Conservation (phyloP, 495 filamentous ascomycete species). For the Usnea hakonensis region DNA sequence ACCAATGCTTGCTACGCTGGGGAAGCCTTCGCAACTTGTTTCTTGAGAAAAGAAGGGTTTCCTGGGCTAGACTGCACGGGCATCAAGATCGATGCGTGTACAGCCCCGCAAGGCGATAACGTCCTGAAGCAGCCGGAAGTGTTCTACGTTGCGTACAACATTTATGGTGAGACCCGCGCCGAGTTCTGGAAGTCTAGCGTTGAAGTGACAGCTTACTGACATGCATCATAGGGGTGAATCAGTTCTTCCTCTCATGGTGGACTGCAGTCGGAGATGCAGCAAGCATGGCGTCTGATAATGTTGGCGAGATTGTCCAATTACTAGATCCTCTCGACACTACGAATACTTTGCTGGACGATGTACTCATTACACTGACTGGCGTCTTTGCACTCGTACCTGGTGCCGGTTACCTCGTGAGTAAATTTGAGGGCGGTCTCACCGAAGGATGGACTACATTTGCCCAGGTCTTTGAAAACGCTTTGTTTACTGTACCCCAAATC, state of each 20-base stretch:
- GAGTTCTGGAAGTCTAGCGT: background rate
- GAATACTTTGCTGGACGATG: constrained; percentile 14
- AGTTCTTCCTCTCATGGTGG: constrained; percentile 23
- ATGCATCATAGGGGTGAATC: constrained; percentile 10
- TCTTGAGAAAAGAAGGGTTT: constrained; percentile 17
- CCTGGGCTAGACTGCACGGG: constrained; percentile 19
- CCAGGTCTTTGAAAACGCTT: constrained; percentile 13
- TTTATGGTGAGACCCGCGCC: constrained; percentile 9
- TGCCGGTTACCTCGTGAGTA: background rate
- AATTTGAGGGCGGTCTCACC: background rate
- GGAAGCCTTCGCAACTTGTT: constrained; percentile 18
- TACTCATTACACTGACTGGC: constrained; percentile 18
- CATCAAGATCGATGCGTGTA: constrained; percentile 18
- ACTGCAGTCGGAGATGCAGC: constrained; percentile 16
- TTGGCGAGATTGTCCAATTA: constrained; percentile 17
- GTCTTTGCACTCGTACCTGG: constrained; percentile 17
- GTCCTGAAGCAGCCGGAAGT: constrained; percentile 5
- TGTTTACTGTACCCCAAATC: constrained; percentile 16
- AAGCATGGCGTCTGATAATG: constrained; percentile 12
- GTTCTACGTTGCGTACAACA: constrained; percentile 22
- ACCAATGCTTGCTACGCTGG: constrained; percentile 8
- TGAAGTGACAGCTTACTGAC: background rate
- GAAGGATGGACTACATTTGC: constrained; percentile 6
- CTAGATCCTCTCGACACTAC: constrained; percentile 9
- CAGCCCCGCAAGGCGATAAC: constrained; percentile 15